These are phyloP conservation scores for Orbilia javanica DNA, from an alignment of 2,329 filamentous ascomycete species.

Conservation along the genomic window DNA sequence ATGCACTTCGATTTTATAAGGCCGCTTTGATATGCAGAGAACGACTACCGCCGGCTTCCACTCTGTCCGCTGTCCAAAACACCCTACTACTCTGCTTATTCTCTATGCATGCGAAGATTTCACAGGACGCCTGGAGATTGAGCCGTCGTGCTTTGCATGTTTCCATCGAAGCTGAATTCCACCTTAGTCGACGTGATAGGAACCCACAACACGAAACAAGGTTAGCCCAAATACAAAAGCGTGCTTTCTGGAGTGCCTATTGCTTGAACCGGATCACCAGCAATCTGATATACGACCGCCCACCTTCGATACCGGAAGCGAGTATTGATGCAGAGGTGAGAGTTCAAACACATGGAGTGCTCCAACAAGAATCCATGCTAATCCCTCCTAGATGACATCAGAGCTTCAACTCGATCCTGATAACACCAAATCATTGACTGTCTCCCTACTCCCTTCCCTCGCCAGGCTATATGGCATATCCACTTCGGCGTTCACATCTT, in stretches of 20 bases:
- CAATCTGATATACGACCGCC: constrained; percentile 46
- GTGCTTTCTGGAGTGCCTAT: constrained; percentile 47
- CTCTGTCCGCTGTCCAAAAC: constrained; percentile 31
- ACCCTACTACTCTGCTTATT: constrained; percentile 39
- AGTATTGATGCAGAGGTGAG: constrained; percentile 44
- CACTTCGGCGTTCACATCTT: constrained; percentile 45
- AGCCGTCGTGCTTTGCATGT: constrained; percentile 51
- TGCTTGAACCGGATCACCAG: constrained; percentile 46
- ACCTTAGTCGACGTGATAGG: constrained; percentile 8
- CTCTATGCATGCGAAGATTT: constrained; percentile 42
- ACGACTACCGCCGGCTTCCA: constrained; percentile 17
- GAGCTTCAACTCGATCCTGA: background rate
- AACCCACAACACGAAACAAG: background rate
- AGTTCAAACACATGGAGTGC: too few species aligned
- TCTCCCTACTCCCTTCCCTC: constrained; percentile 28
- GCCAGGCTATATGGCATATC: constrained; percentile 24
- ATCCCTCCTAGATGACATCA: background rate
- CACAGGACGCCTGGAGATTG: constrained; percentile 49
- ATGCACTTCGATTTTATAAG: constrained; percentile 41
- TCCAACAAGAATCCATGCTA: too few species aligned
- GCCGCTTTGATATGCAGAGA: constrained; percentile 32
- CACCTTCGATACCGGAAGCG: constrained; percentile 54
- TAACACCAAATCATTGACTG: background rate
- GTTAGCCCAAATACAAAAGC: constrained; percentile 3
- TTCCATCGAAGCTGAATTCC: constrained; percentile 46